A percentile compares a stretch with the other conserved stretches of the same genome.
Evolutionary conservation across 176 grass and related monocot species (phyloP).

Genomic region (Oryza brachyantha): DNA sequence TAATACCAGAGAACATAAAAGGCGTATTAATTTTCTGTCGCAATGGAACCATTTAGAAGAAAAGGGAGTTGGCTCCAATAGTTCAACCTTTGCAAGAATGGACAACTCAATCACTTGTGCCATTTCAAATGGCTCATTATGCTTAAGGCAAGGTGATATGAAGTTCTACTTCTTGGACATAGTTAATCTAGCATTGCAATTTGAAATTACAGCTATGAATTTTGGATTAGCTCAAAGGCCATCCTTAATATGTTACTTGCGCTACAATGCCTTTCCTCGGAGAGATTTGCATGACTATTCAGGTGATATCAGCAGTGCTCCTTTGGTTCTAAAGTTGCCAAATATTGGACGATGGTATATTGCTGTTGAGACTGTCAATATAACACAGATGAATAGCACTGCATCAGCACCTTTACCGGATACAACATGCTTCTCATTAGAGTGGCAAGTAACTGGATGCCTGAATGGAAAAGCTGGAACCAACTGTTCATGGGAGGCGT

Average conservation of each 20-base stretch:
- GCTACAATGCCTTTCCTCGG: slow-evolving; percentile 70
- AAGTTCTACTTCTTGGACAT: slow-evolving; percentile 82
- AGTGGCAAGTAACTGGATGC: slow-evolving; percentile 74
- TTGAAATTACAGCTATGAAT: slow-evolving; percentile 54
- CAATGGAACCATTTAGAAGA: slow-evolving; percentile 18
- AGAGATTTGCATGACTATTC: slow-evolving; percentile 81
- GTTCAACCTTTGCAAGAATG: slow-evolving; percentile 15
- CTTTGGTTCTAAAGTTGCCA: slow-evolving; percentile 73
- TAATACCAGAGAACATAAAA: slow-evolving; percentile 30
- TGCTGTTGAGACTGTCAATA: slow-evolving; percentile 61
- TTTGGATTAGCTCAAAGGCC: slow-evolving; percentile 33
- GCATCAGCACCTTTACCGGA: slow-evolving; percentile 30
- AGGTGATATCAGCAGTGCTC: slow-evolving; percentile 52
- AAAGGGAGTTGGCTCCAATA: slow-evolving; percentile 38
- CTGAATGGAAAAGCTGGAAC: slow-evolving; percentile 73
- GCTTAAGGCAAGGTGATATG: slow-evolving; percentile 57
- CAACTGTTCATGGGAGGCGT: slow-evolving; percentile 70
- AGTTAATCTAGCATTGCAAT: slow-evolving; percentile 54
- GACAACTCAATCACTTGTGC: slow-evolving; percentile 61
- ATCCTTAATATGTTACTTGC: slow-evolving; percentile 60
- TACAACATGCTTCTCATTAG: slow-evolving; percentile 77
- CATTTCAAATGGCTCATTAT: slow-evolving; percentile 70
- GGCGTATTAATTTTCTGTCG: slow-evolving; percentile 32
- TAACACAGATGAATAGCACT: slow-evolving; percentile 48
- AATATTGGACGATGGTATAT: slow-evolving; percentile 92